A percentile compares a stretch with the other conserved stretches of the same genome.
phyloP scores from a whole-genome alignment of 495 filamentous ascomycete species.

The Penicillium simplicissimum region DNA sequence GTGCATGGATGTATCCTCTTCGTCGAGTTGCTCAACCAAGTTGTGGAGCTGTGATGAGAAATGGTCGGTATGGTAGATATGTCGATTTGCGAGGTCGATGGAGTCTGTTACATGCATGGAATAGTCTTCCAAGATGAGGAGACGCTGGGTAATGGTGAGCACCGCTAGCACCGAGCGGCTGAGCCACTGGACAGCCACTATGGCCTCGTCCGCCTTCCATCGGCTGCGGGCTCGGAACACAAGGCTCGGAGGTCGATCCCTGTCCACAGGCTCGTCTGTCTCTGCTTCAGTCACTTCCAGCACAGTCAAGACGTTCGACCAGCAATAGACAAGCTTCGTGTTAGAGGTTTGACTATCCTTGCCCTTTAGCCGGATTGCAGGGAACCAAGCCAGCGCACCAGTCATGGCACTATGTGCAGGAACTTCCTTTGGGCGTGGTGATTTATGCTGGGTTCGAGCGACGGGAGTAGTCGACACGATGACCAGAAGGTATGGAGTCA shows the following conservation, averaged over 20 bases:
- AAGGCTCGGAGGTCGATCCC: slow-evolving; percentile 69
- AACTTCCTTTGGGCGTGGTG: slow-evolving; percentile 84
- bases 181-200: slow-evolving; percentile 96
- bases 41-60: slow-evolving; percentile 82
- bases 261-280: slow-evolving; percentile 59
- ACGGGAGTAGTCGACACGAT: slow-evolving; percentile 96
- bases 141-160: slow-evolving; percentile 86
- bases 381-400: slow-evolving; percentile 95
- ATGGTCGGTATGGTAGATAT: slow-evolving; percentile 87
- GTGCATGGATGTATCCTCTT: slow-evolving; percentile 87
- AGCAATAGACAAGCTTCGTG: slow-evolving; percentile 91
- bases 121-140: slow-evolving; percentile 89
- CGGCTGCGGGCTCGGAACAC: slow-evolving; percentile 80
- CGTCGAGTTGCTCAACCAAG: slow-evolving; percentile 84
- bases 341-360: slow-evolving; percentile 54
- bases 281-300: slow-evolving; percentile 78
- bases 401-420: slow-evolving; percentile 87
- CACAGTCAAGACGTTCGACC: slow-evolving; percentile 94
- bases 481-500: slow-evolving; percentile 93
- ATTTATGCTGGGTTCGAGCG: slow-evolving; percentile 94
- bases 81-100: slow-evolving; percentile 86
- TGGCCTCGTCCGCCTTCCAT: slow-evolving; percentile 93
- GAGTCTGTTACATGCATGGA: slow-evolving; percentile 88
- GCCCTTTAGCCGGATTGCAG: slow-evolving; percentile 86
- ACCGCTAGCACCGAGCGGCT: slow-evolving; percentile 90